These are phyloP conservation scores for Aspergillus novoparasiticus DNA, from an alignment of 2,329 filamentous ascomycete species.

Conservation along the genomic window DNA sequence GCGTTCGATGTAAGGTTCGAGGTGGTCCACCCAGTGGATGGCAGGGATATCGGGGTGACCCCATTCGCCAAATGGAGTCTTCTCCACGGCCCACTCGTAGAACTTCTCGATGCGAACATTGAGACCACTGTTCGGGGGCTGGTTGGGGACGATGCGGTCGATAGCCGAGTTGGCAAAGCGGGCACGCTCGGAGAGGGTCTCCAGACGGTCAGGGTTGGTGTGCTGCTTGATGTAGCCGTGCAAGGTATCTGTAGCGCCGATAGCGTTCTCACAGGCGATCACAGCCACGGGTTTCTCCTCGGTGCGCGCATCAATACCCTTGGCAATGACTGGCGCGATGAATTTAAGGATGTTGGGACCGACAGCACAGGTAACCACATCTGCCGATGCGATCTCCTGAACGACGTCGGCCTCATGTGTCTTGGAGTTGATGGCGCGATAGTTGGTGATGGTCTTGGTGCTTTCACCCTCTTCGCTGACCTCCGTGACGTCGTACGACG, in stretches of 20 bases:
- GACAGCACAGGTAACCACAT: conserved; percentile 94
- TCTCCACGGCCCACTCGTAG: conserved; percentile 97
- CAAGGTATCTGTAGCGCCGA: conserved; percentile 88
- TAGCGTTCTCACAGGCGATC: conserved; percentile 98
- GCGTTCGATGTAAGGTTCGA: conserved; percentile 95
- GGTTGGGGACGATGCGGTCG: conserved; percentile 94
- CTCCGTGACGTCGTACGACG: conserved; percentile 89
- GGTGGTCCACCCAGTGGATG: conserved; percentile 89
- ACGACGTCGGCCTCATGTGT: conserved; percentile 79
- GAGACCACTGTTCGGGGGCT: conserved; percentile 76
- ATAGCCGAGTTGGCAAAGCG: conserved; percentile 97
- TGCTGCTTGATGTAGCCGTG: conserved; percentile 79
- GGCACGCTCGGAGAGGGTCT: conserved; percentile 71
- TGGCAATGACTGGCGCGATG: conserved; percentile 92
- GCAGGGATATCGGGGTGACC: conserved; percentile 76
- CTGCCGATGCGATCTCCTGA: conserved; percentile 81
- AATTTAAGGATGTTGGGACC: conserved; percentile 95
- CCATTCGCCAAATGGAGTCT: conserved; percentile 75
- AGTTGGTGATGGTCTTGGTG: conserved; percentile 86
- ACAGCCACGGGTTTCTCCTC: conserved; percentile 73
- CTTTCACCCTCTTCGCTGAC: conserved; percentile 82
- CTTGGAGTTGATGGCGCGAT: conserved; percentile 95
- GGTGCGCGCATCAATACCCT: conserved; percentile 80
- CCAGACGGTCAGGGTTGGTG: conserved; percentile 68
- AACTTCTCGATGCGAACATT: conserved; percentile 98